These are phyloP conservation scores for Madurella mycetomatis DNA, from an alignment of 2,329 filamentous ascomycete genomes.

Conservation along the genomic window DNA sequence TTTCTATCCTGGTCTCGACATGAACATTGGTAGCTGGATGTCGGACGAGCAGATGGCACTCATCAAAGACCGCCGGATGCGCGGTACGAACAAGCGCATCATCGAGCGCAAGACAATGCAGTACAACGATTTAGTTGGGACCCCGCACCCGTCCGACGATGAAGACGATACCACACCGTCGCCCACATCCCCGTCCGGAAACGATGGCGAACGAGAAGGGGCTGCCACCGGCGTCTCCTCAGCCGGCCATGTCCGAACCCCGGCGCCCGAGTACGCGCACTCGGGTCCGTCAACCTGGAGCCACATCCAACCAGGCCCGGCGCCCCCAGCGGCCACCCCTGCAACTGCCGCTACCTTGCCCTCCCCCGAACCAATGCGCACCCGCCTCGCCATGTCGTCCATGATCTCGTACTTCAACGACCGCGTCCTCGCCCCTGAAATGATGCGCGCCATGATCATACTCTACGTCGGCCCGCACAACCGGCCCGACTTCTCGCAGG, in stretches of 20 bases:
- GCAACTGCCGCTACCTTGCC: neutral
- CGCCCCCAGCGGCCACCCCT: neutral
- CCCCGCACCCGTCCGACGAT: constrained; percentile 75
- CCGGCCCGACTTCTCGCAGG: constrained; percentile 84
- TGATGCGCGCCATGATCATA: constrained; percentile 99
- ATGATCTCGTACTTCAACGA: constrained; percentile 99
- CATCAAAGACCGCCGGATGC: constrained; percentile 75
- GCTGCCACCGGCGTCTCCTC: neutral
- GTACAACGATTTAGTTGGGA: constrained; percentile 78
- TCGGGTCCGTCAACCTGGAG: constrained; percentile 38
- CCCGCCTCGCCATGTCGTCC: constrained; percentile 88
- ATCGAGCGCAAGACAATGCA: constrained; percentile 82
- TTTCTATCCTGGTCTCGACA: constrained; percentile 85
- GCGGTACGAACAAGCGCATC: constrained; percentile 73
- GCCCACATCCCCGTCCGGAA: constrained; percentile 22
- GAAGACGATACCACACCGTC: constrained; percentile 50
- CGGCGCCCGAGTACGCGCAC: constrained; percentile 50
- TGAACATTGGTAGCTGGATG: constrained; percentile 99
- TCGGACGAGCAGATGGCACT: constrained; percentile 95
- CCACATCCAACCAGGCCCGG: constrained; percentile 18
- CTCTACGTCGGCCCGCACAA: constrained; percentile 93
- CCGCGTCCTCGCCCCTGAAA: constrained; percentile 87
- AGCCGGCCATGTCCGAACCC: constrained; percentile 28
- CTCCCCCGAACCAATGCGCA: constrained; percentile 57
- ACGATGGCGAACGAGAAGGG: constrained; percentile 14